Base-by-base conservation (phyloP, 192 early-diverging fungal genomes). In the Mortierella antarctica region DNA sequence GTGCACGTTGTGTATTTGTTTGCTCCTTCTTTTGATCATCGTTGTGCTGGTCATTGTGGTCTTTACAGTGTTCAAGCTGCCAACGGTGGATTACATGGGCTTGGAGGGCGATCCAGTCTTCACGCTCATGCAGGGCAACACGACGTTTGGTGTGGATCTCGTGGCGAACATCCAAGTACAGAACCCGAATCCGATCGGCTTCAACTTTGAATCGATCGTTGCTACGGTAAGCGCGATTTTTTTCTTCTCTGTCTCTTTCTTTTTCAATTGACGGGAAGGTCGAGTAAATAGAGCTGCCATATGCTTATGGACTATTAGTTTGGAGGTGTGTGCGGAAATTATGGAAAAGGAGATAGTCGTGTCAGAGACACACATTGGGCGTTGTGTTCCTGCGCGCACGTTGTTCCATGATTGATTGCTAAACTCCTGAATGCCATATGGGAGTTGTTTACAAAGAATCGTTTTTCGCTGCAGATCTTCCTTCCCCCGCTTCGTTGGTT, bases 181-280 rank as follows among this genome's bases (percentile, higher is more conserved):
- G 39, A 80, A 80, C 45, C 70, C 77, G 13, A 80, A 80, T 47
- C 77, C 77, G 0, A 62, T 80, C 39, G 70, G 77, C 2, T 67
- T 80, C 46, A 64, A 31, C 53, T 72, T 80, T 64, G 60, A 72
- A 4, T 9, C 39, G 3, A 53, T 80, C 57, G 60, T 13, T 50
- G 49, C 57, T 23, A 71, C 65, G 51, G 77, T 80, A 80, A 59
- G 58, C 11, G 9, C 23, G 3, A 7, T n/a, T 17, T 23, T 12
- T 8, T 12, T 50, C 41, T 21, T 49, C 48, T 18, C 15, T 47
- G 31, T 67, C 21, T 67, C 1, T 11, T 55, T n/a, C 17, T 67
- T 50, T 11, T 62, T 61, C 59, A 45, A 45, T 15, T 61, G 59
- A 7, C 20, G 59, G 15, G 31, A 31, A 31, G 31, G 31, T 31